Evolutionary conservation across 1,139 yeast species (phyloP), one percentile per base, ranked within the genome.

Genomic region (Torulaspora pretoriensis): DNA sequence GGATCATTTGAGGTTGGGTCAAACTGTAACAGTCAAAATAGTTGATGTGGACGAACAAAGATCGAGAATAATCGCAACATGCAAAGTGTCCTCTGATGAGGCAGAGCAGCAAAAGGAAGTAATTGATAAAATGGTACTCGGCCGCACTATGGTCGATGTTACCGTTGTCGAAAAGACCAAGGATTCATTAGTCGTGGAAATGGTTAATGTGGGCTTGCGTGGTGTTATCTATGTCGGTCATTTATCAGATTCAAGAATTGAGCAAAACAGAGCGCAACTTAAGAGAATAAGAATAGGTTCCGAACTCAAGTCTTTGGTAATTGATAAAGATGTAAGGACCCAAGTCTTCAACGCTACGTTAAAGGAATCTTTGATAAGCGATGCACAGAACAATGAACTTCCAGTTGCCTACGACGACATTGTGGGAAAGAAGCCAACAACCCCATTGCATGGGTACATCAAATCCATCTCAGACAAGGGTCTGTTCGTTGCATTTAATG

Each of bases 1-100:
- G 55, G 95, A 89, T 52, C 84, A 83, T 64, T 75, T 90, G 58
- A 80, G 80, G 53, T 61, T 86, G 19, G 96, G 96, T 2, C 98
- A 92, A 68, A 83, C 96, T 4, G 83, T 92, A 35, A 71, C 74
- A 27, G 94, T 86, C 5, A 78, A 83, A 55, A 71, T 92, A 24
- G 59, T 82, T 37, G 69, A 72, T 32, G 77, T 83, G 36, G 81
- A 84, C 53, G 65, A 73, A 22, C 79, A 74, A 12, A 70, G 71
- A 27, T 70, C 76, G 35, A 77, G 83, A 59, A 69, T 89, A 51
- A 67, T 78, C 27, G 95, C 85, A 2, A 81, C 95, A 38, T 82
- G 94, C 58, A 78, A 84, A 62, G 78, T 83, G 49, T 75, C 88
- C 1, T 69, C 74, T 42, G 77, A 75, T 38, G 64, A 78, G 24